Conservation (phyloP, 139 green algal species). For the Coelastrella sp. region DNA sequence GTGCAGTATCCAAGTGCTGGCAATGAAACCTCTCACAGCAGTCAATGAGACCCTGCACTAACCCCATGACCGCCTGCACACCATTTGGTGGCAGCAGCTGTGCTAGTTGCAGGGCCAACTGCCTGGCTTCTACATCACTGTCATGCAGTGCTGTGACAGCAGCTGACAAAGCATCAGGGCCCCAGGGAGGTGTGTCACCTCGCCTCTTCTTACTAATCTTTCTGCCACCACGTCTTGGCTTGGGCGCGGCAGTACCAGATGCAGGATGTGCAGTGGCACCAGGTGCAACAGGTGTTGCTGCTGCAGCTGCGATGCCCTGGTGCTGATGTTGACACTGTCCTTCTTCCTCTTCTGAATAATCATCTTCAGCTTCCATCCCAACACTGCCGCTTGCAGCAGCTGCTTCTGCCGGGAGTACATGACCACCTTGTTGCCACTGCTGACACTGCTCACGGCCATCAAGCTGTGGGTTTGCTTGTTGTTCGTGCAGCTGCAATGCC, state of each 20-base stretch:
- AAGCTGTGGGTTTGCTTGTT: no score
- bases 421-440: constrained; percentile 8
- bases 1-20: neutral
- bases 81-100: constrained; percentile 14
- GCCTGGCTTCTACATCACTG: neutral
- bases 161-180: neutral
- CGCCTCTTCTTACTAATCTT: constrained; percentile 1
- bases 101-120: constrained; percentile 1
- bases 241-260: neutral
- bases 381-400: neutral
- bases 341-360: neutral
- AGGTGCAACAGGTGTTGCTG: no score
- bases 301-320: neutral
- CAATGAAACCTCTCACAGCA: constrained; percentile 12
- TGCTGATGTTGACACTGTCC: neutral
- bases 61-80: neutral
- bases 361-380: neutral
- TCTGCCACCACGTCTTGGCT: neutral
- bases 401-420: no score
- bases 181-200: neutral
- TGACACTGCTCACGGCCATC: neutral
- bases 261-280: no score
- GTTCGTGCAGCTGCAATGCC: neutral
- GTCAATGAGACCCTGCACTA: neutral
- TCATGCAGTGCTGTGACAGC: constrained; percentile 8